Evolutionary conservation across 2,329 filamentous ascomycete genomes (phyloP).

Genomic region (Graphilbum sp.): DNA sequence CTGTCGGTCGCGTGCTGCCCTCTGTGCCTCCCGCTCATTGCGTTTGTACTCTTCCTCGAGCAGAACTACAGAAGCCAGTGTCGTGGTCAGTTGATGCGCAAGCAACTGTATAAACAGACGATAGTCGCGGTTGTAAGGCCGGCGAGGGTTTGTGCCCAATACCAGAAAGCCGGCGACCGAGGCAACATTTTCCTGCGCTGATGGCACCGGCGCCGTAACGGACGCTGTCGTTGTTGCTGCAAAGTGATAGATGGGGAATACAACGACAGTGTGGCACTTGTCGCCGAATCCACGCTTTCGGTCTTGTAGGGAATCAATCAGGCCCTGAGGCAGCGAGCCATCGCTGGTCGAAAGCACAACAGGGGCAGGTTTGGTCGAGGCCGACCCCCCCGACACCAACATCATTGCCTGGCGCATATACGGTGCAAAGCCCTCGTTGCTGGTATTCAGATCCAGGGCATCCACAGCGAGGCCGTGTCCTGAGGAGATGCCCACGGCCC

Average conservation of each 20-base stretch:
- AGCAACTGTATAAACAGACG: slow-evolving; percentile 60
- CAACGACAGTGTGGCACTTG: slow-evolving; percentile 50
- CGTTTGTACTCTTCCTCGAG: slow-evolving; percentile 72
- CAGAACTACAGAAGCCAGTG: slow-evolving; percentile 63
- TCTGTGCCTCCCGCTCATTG: slow-evolving; percentile 54
- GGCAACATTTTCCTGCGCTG: background rate
- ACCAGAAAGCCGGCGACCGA: slow-evolving; percentile 62
- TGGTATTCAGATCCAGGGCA: slow-evolving; percentile 51
- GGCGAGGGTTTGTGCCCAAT: slow-evolving; percentile 60
- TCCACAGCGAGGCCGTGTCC: slow-evolving; percentile 44
- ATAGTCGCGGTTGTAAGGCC: slow-evolving; percentile 70
- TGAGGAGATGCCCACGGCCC: slow-evolving; percentile 49
- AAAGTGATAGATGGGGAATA: slow-evolving; percentile 66
- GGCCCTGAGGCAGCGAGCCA: slow-evolving; percentile 44
- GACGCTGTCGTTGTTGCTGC: slow-evolving; percentile 21
- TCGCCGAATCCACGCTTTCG: slow-evolving; percentile 57
- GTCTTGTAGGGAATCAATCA: slow-evolving; percentile 43
- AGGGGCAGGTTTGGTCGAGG: slow-evolving; percentile 23
- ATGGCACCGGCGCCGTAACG: background rate
- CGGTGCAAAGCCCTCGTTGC: slow-evolving; percentile 57
- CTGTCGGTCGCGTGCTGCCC: slow-evolving; percentile 61
- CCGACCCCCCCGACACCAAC: slow-evolving; percentile 21
- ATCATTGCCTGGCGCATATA: slow-evolving; percentile 61
- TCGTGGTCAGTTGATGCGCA: slow-evolving; percentile 61
- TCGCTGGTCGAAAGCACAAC: slow-evolving; percentile 51